These are phyloP conservation scores for Maudiozyma bulderi DNA, from an alignment of 805 yeast species.

Conservation along the genomic window DNA sequence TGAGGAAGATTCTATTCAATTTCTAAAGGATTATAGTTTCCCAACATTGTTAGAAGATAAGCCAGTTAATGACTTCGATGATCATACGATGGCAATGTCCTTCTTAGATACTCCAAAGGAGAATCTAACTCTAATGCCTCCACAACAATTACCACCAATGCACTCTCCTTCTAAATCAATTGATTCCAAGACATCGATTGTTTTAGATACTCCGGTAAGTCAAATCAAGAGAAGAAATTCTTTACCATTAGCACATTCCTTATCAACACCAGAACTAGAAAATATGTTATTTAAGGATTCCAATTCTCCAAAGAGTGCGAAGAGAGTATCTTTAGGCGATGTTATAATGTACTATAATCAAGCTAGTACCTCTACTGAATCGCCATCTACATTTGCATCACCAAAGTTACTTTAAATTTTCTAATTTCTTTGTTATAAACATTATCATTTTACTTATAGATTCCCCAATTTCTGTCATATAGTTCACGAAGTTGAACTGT, in stretches of 20 bases:
- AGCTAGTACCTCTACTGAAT: slow-evolving; percentile 15
- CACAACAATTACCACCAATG: neutral
- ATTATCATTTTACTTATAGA: neutral
- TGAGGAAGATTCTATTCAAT: slow-evolving; percentile 15
- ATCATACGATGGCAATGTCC: neutral
- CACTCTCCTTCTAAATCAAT: neutral
- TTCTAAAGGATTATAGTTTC: slow-evolving; percentile 19
- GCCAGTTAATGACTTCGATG: slow-evolving; percentile 6
- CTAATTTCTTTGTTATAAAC: neutral
- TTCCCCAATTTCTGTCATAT: no score
- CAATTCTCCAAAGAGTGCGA: slow-evolving; percentile 6
- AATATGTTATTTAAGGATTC: slow-evolving; percentile 12
- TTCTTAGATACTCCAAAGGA: neutral
- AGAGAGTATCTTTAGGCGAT: slow-evolving; percentile 24
- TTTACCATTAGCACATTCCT: neutral
- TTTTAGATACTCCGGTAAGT: neutral
- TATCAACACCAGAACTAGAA: slow-evolving; percentile 19
- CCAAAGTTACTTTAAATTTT: neutral
- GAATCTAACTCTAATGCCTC: neutral
- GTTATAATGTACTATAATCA: slow-evolving; percentile 23
- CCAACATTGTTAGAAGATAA: slow-evolving; percentile 24
- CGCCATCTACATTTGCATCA: slow-evolving; percentile 5
- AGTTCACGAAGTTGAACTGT: neutral
- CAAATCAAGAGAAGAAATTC: slow-evolving; percentile 1
- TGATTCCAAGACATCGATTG: neutral